A percentile compares a stretch with the other conserved stretches of the same genome.
phyloP scores from a whole-genome alignment of 305 asterid species.

The Vinca major region DNA sequence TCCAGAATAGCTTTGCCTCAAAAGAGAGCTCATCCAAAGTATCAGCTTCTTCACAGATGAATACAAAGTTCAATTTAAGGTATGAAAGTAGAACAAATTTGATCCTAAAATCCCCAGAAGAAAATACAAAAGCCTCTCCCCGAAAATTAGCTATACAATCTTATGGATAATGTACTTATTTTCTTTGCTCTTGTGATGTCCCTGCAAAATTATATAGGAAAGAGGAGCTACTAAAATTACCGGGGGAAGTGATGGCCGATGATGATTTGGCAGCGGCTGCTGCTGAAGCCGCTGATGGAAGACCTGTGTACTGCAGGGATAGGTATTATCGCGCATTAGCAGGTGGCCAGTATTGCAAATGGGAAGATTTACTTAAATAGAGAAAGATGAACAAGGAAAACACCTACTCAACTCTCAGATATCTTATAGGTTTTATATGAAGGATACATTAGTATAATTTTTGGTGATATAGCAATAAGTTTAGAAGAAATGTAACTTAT shows the following conservation, averaged over 20 bases:
- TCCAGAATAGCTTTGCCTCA: conserved; percentile 32
- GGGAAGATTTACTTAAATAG: conserved; percentile 51
- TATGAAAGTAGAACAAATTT: conserved; percentile 13
- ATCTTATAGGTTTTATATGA: neutral
- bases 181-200: neutral
- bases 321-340: conserved; percentile 62
- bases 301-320: conserved; percentile 71
- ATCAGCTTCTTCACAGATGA: conserved; percentile 36
- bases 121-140: neutral
- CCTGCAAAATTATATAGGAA: conserved; percentile 32
- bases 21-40: conserved; percentile 34
- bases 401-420: conserved; percentile 1
- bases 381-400: neutral
- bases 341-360: conserved; percentile 68
- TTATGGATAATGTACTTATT: neutral
- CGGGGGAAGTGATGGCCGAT: conserved; percentile 51
- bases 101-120: conserved; percentile 4
- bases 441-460: neutral
- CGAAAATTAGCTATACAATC: neutral
- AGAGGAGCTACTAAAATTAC: conserved; percentile 71
- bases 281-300: conserved; percentile 89
- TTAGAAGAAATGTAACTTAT: neutral
- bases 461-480: neutral
- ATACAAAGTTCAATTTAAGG: conserved; percentile 48
- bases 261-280: conserved; percentile 85